phyloP scores from a whole-genome alignment of 257 asterid species.

The Capsicum baccatum region DNA sequence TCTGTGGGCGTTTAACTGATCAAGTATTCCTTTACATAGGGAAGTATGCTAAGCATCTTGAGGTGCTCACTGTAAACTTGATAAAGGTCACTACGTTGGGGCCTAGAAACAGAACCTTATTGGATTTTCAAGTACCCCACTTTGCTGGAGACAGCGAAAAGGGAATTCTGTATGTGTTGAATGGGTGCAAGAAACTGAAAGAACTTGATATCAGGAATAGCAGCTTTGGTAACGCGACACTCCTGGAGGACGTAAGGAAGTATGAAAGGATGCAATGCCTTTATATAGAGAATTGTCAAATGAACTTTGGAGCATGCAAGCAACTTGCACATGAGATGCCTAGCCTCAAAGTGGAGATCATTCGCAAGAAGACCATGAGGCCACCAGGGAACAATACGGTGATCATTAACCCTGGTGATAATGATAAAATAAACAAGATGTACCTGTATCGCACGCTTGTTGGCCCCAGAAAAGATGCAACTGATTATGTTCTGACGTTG shows the following conservation, averaged over 20 bases:
- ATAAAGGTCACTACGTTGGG: conserved; percentile 45
- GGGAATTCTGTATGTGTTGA: conserved; percentile 74
- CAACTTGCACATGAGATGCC: conserved; percentile 78
- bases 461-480: conserved; percentile 77
- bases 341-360: conserved; percentile 66
- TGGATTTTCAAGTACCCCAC: too few relatives aligned
- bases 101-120: too few relatives aligned
- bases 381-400: too few relatives aligned
- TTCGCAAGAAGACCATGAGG: too few relatives aligned
- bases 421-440: conserved; percentile 65
- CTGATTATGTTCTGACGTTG: conserved; percentile 66
- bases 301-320: conserved; percentile 82
- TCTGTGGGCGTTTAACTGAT: conserved; percentile 77
- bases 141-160: conserved; percentile 53
- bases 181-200: conserved; percentile 85
- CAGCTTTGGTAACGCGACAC: conserved; percentile 78
- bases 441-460: conserved; percentile 76
- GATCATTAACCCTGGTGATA: conserved; percentile 56
- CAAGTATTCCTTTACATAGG: conserved; percentile 80
- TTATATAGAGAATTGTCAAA: conserved; percentile 89
- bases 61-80: conserved; percentile 81
- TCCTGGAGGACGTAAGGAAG: conserved; percentile 81
- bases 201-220: conserved; percentile 79
- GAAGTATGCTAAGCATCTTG: conserved; percentile 82
- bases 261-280: conserved; percentile 97